phyloP scores from a whole-genome alignment of 2,329 filamentous ascomycete species.

The Dryadomyces sulphureus region DNA sequence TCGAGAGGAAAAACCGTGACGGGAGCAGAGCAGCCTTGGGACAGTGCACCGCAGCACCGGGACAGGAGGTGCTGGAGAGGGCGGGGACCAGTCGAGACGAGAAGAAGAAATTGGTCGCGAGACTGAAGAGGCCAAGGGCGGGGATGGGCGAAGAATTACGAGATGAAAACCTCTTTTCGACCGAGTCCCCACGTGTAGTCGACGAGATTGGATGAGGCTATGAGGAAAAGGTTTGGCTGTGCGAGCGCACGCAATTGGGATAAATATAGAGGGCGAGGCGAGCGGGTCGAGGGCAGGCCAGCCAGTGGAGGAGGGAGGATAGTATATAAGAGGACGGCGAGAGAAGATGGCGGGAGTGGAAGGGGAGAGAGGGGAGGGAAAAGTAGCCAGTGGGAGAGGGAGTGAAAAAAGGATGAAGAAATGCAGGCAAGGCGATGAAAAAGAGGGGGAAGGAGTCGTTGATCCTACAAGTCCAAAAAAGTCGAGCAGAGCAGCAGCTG shows the following conservation, averaged over 20 bases:
- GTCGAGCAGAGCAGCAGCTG: background rate
- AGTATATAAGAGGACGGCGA: no score
- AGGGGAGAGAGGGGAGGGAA: background rate
- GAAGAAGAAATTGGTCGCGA: background rate
- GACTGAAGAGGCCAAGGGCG: background rate
- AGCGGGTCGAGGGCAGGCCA: background rate
- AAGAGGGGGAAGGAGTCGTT: background rate
- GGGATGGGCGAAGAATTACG: conserved; percentile 9
- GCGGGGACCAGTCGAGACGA: no score
- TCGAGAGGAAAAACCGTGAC: no score
- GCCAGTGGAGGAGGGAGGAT: no score
- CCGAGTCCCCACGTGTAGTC: conserved; percentile 9
- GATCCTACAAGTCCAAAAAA: background rate
- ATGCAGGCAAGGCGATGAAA: background rate
- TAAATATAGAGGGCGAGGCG: background rate
- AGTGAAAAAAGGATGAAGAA: background rate
- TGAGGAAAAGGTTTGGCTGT: background rate
- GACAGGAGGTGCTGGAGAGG: background rate
- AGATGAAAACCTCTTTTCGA: conserved; percentile 10
- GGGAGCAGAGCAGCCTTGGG: no score
- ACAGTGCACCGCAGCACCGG: background rate
- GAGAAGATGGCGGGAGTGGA: background rate
- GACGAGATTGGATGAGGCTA: conserved; percentile 4
- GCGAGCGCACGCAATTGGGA: conserved; percentile 3
- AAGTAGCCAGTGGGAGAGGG: conserved; percentile 2